phyloP scores from a whole-genome alignment of 345 rosid genomes.

The Aquilaria yunnanensis region DNA sequence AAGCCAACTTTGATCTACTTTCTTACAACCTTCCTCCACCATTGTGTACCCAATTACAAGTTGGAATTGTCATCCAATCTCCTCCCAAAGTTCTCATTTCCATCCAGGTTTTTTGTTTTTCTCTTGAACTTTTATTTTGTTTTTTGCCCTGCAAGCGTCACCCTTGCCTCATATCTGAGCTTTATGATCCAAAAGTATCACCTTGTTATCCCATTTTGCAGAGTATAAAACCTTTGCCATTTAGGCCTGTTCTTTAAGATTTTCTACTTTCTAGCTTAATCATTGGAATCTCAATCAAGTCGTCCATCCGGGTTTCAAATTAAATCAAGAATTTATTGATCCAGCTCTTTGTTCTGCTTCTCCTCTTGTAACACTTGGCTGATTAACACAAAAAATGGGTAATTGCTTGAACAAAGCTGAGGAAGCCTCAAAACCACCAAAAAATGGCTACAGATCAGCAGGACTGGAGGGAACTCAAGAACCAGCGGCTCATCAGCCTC shows the following conservation, averaged over 20 bases:
- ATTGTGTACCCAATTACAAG: background rate
- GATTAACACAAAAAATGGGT: constrained; percentile 36
- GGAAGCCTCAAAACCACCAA: constrained; percentile 18
- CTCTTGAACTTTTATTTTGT: background rate
- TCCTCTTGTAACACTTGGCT: background rate
- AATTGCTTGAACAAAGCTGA: constrained; percentile 38
- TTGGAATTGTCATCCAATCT: constrained; percentile 11
- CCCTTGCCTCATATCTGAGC: background rate
- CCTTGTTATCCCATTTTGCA: background rate
- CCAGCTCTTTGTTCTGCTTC: background rate
- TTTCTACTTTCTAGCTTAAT: constrained; percentile 4
- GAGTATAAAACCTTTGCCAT: background rate
- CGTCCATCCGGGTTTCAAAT: background rate
- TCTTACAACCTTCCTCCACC: background rate
- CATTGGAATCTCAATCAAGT: background rate
- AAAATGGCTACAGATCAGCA: constrained; percentile 39
- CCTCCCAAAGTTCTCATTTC: background rate
- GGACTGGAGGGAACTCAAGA: constrained; percentile 17
- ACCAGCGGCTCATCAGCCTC: constrained; percentile 23
- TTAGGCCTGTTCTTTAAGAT: constrained; percentile 3
- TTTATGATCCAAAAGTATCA: background rate
- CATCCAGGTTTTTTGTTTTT: constrained; percentile 7
- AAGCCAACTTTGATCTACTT: constrained; percentile 14
- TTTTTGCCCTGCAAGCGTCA: background rate
- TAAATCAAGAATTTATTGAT: too few species aligned